Conservation (phyloP, 1,139 yeast genomes). For the Eremothecium coryli region DNA sequence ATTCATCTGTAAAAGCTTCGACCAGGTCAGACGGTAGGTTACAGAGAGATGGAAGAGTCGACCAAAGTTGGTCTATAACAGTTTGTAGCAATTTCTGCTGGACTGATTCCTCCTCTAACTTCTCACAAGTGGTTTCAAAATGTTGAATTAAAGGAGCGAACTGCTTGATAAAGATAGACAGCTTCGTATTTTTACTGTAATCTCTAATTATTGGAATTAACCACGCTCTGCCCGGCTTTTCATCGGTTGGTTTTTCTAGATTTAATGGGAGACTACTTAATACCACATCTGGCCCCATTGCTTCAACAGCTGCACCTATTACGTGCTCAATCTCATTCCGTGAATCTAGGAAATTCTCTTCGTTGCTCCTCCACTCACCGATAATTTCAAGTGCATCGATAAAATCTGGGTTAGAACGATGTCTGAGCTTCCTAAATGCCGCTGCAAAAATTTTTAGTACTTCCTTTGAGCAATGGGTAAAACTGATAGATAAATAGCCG, state of each 20-base stretch:
- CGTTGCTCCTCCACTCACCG: conserved; percentile 80
- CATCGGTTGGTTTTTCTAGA: conserved; percentile 42
- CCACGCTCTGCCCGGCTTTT: conserved; percentile 83
- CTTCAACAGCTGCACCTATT: conserved; percentile 65
- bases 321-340: conserved; percentile 74
- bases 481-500: conserved; percentile 61
- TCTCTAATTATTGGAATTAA: conserved; percentile 86
- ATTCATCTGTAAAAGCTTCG: conserved; percentile 55
- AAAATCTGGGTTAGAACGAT: conserved; percentile 65
- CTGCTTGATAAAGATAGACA: conserved; percentile 51
- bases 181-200: conserved; percentile 61
- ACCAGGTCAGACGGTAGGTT: conserved; percentile 73
- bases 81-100: conserved; percentile 73
- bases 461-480: conserved; percentile 67
- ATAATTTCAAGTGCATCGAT: conserved; percentile 57
- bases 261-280: conserved; percentile 70
- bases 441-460: conserved; percentile 63
- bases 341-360: conserved; percentile 58
- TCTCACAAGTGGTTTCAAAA: conserved; percentile 37
- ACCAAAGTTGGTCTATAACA: conserved; percentile 85
- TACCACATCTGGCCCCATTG: conserved; percentile 81
- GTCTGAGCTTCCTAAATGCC: conserved; percentile 53
- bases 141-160: conserved; percentile 61
- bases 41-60: conserved; percentile 80
- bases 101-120: conserved; percentile 43